Conservation (phyloP, 345 rosid genomes). For the Eucalyptus cloeziana region DNA sequence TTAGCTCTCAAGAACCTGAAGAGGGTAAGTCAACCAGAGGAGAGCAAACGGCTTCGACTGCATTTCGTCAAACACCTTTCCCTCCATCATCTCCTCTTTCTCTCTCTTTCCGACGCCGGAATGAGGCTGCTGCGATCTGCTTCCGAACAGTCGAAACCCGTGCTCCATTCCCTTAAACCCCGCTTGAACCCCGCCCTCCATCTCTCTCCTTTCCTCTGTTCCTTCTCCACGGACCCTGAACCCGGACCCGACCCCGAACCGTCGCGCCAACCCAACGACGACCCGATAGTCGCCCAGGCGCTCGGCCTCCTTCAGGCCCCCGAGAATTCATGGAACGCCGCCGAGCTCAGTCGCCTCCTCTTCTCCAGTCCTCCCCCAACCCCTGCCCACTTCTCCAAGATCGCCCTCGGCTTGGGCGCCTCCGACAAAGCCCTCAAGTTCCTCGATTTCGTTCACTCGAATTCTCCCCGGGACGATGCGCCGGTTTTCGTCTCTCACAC, state of each 20-base stretch:
- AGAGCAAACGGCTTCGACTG: not conserved
- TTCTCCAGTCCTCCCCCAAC: slow-evolving; percentile 21
- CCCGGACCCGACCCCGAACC: not conserved
- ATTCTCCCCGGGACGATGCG: slow-evolving; percentile 9
- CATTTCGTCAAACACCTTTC: not conserved
- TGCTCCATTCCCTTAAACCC: not conserved
- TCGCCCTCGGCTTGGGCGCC: slow-evolving; percentile 46
- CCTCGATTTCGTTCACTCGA: slow-evolving; percentile 25
- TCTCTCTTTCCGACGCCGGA: not conserved
- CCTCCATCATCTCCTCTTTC: not conserved
- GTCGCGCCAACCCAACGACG: not conserved
- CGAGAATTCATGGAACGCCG: slow-evolving; percentile 38
- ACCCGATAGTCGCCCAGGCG: slow-evolving; percentile 16
- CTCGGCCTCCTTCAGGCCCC: slow-evolving; percentile 33
- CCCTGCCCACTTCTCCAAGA: slow-evolving; percentile 21
- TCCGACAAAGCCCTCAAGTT: slow-evolving; percentile 45
- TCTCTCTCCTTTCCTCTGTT: not conserved
- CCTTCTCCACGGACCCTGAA: slow-evolving; percentile 4
- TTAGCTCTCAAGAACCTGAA: not conserved
- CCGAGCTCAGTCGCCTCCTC: slow-evolving; percentile 26
- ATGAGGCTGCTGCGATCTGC: not conserved
- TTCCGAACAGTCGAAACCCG: not conserved
- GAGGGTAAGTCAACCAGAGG: not conserved
- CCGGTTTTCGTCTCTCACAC: slow-evolving; percentile 19
- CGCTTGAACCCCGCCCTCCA: not conserved